These are phyloP conservation scores for Sporisorium reilianum DNA, from an alignment of 1,284 basidiomycete genomes.

Conservation along the genomic window DNA sequence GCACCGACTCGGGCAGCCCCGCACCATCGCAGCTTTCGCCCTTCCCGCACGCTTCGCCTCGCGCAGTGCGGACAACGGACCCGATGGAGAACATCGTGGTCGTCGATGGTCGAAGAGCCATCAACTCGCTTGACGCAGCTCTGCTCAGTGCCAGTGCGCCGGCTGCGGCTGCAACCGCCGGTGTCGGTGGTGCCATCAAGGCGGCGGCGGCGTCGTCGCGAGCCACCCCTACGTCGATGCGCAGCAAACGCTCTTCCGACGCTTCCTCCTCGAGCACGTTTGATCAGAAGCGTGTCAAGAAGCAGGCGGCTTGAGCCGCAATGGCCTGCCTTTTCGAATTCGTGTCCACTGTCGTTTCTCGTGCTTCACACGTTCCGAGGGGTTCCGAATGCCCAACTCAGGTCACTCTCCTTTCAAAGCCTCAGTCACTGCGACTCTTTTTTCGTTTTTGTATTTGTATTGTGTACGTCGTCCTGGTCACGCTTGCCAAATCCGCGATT, in stretches of 20 bases:
- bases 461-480: constrained; percentile 1
- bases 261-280: constrained; percentile 17
- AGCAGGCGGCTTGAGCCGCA: constrained; percentile 36
- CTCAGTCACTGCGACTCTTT: constrained; percentile 6
- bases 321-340: background rate
- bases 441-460: constrained; percentile 31
- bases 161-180: constrained; percentile 20
- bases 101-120: constrained; percentile 33
- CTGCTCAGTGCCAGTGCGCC: constrained; percentile 60
- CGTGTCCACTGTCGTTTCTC: background rate
- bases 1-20: constrained; percentile 56
- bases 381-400: background rate
- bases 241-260: constrained; percentile 45
- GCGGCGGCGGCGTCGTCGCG: background rate
- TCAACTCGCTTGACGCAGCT: constrained; percentile 57
- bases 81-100: constrained; percentile 43
- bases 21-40: constrained; percentile 65
- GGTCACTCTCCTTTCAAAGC: background rate
- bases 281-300: constrained; percentile 51
- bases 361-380: background rate
- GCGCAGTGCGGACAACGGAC: constrained; percentile 30
- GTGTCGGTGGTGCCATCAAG: constrained; percentile 6
- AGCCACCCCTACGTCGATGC: constrained; percentile 13
- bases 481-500: constrained; percentile 1
- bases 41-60: constrained; percentile 62